Conservation (phyloP, 1,284 basidiomycete species). For the Trichosporon inkin region DNA sequence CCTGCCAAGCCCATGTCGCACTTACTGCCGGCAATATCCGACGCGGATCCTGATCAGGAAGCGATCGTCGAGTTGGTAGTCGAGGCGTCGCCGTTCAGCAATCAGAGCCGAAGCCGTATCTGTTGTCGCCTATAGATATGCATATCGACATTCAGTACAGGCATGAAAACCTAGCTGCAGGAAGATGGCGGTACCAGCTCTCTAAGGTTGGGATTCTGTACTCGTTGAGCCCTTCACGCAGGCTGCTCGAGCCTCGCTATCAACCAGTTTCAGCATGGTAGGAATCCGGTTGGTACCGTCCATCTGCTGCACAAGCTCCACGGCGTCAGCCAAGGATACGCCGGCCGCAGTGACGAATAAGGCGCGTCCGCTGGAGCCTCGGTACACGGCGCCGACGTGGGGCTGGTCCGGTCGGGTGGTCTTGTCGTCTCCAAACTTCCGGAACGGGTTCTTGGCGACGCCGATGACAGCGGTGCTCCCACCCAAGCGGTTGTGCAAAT, state of each 20-base stretch:
- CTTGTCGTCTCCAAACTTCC: background rate
- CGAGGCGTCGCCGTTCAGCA: too few relatives aligned
- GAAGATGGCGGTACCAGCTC: background rate
- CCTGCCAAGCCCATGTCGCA: background rate
- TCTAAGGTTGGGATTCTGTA: background rate
- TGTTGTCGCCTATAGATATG: too few relatives aligned
- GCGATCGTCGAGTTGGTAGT: too few relatives aligned
- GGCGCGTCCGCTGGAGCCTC: background rate
- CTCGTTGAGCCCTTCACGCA: background rate
- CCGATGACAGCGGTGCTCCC: background rate
- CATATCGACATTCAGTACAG: too few relatives aligned
- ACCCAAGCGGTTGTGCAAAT: background rate
- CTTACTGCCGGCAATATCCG: background rate
- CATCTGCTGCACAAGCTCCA: background rate
- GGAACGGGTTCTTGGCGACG: background rate
- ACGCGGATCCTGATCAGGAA: background rate
- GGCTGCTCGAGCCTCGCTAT: background rate
- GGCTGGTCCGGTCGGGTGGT: background rate
- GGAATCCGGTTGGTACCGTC: background rate
- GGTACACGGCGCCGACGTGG: background rate
- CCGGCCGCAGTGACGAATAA: background rate
- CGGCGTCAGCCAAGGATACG: background rate
- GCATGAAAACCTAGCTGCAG: background rate
- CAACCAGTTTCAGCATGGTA: background rate
- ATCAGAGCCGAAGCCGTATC: too few relatives aligned